Evolutionary conservation across 1,139 yeast species (phyloP), one percentile per base, ranked within the genome.

Genomic region (Candida sanyaensis): DNA sequence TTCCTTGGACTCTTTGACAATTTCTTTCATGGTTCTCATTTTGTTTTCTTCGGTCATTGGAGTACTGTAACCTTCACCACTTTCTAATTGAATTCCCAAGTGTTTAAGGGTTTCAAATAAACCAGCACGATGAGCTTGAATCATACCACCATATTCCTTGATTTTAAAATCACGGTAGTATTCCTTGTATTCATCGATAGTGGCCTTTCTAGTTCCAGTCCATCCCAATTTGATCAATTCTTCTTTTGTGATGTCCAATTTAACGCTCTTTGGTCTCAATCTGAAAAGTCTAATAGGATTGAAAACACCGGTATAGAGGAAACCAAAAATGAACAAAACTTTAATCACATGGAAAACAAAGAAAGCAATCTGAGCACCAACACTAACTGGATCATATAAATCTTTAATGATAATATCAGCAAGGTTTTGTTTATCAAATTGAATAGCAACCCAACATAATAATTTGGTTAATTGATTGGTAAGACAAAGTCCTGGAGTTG

Each of bases 401-500:
- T 78, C 93, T 41, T 70, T 72, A 37, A 77, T 56, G 48, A 87
- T 69, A 26, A 72, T 72, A 7, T 59, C 60, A 5, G 84, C 83
- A 44, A 80, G 53, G 4, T 60, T 61, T 2, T 63, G 63, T 45
- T 68, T 61, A 21, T 72, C 77, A 43, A 69, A 59, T 40, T 65
- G 58, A 24, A 55, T 54, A 9, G 80, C 74, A 6, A 75, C 44
- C 37, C 54, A 54, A 27, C 75, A 68, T 23, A 74, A 55, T 9
- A 64, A 30, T 54, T 69, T 66, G 37, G 83, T 71, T 27, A 83
- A 54, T 56, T 84, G 82, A 60, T 84, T 84, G n/a, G 96, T 86
- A 50, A 90, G 73, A 55, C 93, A 86, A 50, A 84, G 77, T 28
- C 97, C 97, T 0, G 98, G 98, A 4, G 98, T 92, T 44, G 97